These are phyloP conservation scores for Tilletia caries DNA, from an alignment of 1,284 basidiomycete species.

Conservation along the genomic window DNA sequence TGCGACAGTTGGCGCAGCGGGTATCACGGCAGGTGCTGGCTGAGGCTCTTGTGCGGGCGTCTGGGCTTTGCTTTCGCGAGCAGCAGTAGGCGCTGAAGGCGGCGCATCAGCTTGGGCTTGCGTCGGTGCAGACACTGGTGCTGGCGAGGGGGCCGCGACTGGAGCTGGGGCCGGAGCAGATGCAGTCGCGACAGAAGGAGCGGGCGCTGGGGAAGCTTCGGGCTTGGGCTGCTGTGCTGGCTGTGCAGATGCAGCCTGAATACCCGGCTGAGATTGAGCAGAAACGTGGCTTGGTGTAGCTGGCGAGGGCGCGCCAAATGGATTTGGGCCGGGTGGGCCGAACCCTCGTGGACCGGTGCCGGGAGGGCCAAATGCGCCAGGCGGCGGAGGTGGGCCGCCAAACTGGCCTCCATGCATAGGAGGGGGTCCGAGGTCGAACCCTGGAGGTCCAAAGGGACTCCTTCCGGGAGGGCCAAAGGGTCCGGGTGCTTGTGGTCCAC, in stretches of 20 bases:
- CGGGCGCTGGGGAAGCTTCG: background rate
- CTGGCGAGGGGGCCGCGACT: too few relatives aligned
- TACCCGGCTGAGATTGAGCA: background rate
- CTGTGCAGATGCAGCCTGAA: background rate
- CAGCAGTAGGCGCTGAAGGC: background rate
- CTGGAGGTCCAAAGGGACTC: constrained; percentile 13
- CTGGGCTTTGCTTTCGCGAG: too few relatives aligned
- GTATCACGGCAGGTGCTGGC: background rate
- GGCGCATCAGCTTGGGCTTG: background rate
- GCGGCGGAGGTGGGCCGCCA: constrained; percentile 27
- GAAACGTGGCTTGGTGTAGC: background rate
- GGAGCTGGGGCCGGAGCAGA: background rate
- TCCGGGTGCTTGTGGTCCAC: constrained; percentile 16
- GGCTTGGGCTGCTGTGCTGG: background rate
- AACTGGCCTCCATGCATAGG: constrained; percentile 11
- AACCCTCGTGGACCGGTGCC: constrained; percentile 15
- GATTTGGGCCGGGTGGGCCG: constrained; percentile 21
- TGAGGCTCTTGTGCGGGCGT: background rate
- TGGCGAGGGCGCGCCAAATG: background rate
- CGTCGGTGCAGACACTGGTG: too few relatives aligned
- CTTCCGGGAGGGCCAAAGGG: constrained; percentile 5
- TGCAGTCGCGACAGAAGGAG: background rate
- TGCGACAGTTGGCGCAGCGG: background rate
- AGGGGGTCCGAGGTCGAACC: constrained; percentile 9
- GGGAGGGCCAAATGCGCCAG: constrained; percentile 7